Base-by-base conservation (phyloP, 2,329 filamentous ascomycete genomes). In the Apiospora saccharicola region DNA sequence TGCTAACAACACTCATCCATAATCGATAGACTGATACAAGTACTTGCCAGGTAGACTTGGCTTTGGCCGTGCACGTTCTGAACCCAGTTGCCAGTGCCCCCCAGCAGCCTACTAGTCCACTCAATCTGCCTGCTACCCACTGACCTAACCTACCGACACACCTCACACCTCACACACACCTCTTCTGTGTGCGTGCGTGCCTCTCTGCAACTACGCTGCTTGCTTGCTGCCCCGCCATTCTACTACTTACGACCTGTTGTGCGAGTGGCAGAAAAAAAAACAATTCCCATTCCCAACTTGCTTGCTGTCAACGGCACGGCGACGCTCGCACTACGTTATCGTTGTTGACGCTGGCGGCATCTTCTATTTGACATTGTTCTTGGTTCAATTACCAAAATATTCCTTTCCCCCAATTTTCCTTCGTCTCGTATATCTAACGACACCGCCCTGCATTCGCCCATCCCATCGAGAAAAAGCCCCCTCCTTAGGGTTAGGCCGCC, bases 401-500 rank as follows among this genome's bases (percentile, higher is more conserved):
- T 64, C 22, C 34, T 41, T 37, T 13, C 7, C 10, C 57, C 10
- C 57, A 37, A n/a, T 64, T 64, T 64, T 64, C 57, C 57, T 64
- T 64, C 57, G 57, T 64, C 57, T 64, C 57, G 57, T 64, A 64
- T 64, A 64, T 64, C 30, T 12, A n/a, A n/a, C 34, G 57, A 41
- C 57, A 64, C 57, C 57, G 57, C 19, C 34, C 30, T 64, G 57
- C 22, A 64, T 64, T 64, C 57, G 57, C 41, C n/a, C 57, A 41
- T 64, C 57, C 57, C 57, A 41, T 64, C 57, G 57, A 41, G 22
- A 64, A 64, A 51, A 41, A 41, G 30, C 57, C 57, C 57, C 67
- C 67, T 51, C 68, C 68, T 53, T 70, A 46, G 67, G 67, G 64
- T 61, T 71, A 71, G 69, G 64, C 57, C 46, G 69, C 53, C 78